Conservation (phyloP, 192 early-diverging fungal genomes). For the Coemansia umbellata region DNA sequence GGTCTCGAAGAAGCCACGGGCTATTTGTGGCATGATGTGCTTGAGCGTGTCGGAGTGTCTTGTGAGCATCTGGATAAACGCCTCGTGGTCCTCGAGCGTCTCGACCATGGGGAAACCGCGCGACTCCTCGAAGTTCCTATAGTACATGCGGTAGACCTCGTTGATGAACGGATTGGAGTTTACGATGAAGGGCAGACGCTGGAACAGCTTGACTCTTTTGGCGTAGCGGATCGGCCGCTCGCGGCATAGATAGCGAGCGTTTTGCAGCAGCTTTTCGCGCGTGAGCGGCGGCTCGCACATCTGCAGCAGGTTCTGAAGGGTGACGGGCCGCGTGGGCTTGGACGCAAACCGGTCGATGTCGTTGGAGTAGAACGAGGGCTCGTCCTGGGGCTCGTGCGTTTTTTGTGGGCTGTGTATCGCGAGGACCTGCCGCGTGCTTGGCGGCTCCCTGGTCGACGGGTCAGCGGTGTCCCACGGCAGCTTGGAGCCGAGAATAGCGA, state of each 20-base stretch:
- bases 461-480: background rate
- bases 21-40: slow-evolving; percentile 82
- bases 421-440: background rate
- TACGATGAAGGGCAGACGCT: slow-evolving; percentile 87
- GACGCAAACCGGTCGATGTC: slow-evolving; percentile 51
- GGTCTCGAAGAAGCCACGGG: slow-evolving; percentile 81
- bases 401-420: slow-evolving; percentile 2
- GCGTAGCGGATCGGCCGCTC: slow-evolving; percentile 85
- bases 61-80: slow-evolving; percentile 63
- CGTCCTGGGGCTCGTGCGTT: background rate
- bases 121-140: slow-evolving; percentile 62
- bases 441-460: background rate
- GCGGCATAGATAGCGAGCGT: slow-evolving; percentile 55
- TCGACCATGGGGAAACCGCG: slow-evolving; percentile 53
- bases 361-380: slow-evolving; percentile 34
- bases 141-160: slow-evolving; percentile 68
- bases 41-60: slow-evolving; percentile 67
- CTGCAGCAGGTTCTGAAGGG: slow-evolving; percentile 63
- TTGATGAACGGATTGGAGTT: slow-evolving; percentile 87
- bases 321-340: slow-evolving; percentile 60
- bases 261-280: slow-evolving; percentile 43
- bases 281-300: slow-evolving; percentile 60
- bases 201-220: slow-evolving; percentile 66
- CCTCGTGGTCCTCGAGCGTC: slow-evolving; percentile 43
- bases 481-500: slow-evolving; percentile 12